Conservation (phyloP, 2,329 filamentous ascomycete species). For the Colletotrichum melonis region DNA sequence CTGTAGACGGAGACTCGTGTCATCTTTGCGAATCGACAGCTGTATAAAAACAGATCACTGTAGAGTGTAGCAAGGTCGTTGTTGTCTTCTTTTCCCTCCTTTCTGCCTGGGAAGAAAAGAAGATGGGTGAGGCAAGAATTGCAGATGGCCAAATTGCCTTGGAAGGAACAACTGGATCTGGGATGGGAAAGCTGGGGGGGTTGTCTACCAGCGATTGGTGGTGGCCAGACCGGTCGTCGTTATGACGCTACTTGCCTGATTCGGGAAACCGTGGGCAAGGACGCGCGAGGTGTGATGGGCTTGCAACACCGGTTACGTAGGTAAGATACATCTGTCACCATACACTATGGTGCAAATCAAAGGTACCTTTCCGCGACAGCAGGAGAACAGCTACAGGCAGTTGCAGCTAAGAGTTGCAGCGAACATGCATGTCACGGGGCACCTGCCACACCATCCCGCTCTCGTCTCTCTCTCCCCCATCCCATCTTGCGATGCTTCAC, state of each 20-base stretch:
- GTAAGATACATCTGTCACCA: neutral
- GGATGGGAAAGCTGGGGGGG: slow-evolving; percentile 5
- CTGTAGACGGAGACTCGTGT: slow-evolving; percentile 57
- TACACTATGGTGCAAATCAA: no score
- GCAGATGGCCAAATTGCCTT: slow-evolving; percentile 6
- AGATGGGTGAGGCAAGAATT: slow-evolving; percentile 7
- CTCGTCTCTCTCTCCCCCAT: neutral
- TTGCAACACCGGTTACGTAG: neutral
- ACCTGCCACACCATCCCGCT: neutral
- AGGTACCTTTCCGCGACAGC: neutral
- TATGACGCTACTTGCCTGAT: slow-evolving; percentile 35
- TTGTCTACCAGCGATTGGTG: slow-evolving; percentile 24
- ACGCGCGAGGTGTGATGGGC: slow-evolving; percentile 8
- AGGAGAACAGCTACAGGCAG: neutral
- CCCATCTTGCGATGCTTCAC: neutral
- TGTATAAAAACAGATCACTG: neutral
- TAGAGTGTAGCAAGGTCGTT: neutral
- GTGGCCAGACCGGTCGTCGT: slow-evolving; percentile 28
- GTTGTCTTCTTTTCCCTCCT: slow-evolving; percentile 6
- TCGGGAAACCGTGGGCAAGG: slow-evolving; percentile 10
- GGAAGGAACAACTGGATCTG: slow-evolving; percentile 12
- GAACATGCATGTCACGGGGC: neutral
- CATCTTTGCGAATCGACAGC: slow-evolving; percentile 44
- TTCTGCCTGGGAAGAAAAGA: slow-evolving; percentile 16
- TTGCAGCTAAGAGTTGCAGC: neutral